Evolutionary conservation across 164 flowering plant genomes (phyloP), one percentile per base, ranked within the genome.

Genomic region (Vitis vinifera): DNA sequence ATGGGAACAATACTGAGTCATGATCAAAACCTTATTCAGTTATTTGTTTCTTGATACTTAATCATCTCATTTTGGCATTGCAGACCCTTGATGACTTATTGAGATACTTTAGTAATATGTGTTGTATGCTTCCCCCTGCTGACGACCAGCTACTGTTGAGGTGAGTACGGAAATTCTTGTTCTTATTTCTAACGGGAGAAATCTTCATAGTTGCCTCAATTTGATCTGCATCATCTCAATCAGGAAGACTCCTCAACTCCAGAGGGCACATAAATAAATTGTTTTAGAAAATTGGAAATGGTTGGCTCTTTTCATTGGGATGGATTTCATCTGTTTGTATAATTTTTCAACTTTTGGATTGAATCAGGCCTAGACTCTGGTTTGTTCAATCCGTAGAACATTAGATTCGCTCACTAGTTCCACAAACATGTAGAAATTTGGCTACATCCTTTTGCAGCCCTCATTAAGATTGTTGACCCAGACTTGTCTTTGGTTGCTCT

Each of bases 41-140:
- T 31, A 13, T 27, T 17, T 30, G 19, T 31, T 60, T 10, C 13
- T 58, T 16, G 11, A 9, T 10, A 15, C 4, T 48, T 76, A 29
- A 9, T 66, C 11, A 55, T 64, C 48, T 70, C 31, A 6, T 63
- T 50, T 71, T 77, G 27, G 59, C 37, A 75, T 55, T 80, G 82
- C 90, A 94, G 98, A 94, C 90, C 53, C 89, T 94, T 65, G 86
- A 80, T 55, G 97, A 92, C 57, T 47, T 92, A n/a, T 77, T 89
- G 67, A 75, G 61, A 67, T 80, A 78, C 69, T 89, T 75, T 59
- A 76, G 63, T 62, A 83, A 83, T 69, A 76, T 81, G 53, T 94
- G 91, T 68, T 70, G 67, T 67, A 68, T 70, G 75, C 85, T 94
- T 59, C 87, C 87, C 47, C 75, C 65, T 11, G 83, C 98, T 65